Conservation (phyloP, 2,329 filamentous ascomycete species). For the Trichoderma simmonsii region DNA sequence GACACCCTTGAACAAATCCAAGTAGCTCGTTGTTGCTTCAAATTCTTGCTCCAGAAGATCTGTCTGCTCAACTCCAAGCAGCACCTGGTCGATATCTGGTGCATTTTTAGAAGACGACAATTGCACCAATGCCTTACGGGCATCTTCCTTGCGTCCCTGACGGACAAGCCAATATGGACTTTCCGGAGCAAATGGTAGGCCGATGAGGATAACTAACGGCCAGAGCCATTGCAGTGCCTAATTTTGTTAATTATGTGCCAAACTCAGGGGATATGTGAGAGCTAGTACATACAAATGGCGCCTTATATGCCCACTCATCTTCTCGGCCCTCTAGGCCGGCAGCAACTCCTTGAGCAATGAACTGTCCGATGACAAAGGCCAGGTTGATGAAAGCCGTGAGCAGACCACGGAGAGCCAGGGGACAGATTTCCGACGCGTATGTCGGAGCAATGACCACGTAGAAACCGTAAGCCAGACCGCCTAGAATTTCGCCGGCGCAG, state of each 20-base stretch:
- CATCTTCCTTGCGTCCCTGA: conserved; percentile 40
- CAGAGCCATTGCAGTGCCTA: conserved; percentile 51
- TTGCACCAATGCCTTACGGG: conserved; percentile 37
- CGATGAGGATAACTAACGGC: conserved; percentile 44
- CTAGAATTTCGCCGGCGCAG: conserved; percentile 59
- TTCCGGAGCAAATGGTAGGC: conserved; percentile 47
- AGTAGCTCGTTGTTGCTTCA: conserved; percentile 47
- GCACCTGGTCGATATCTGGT: conserved; percentile 35
- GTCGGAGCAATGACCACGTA: conserved; percentile 58
- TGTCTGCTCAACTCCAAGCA: conserved; percentile 57
- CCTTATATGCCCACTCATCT: conserved; percentile 46
- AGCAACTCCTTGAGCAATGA: conserved; percentile 50
- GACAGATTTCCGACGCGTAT: conserved; percentile 61
- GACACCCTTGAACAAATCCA: conserved; percentile 48
- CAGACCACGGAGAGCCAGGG: conserved; percentile 54
- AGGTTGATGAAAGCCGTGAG: conserved; percentile 60
- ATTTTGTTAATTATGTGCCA: not conserved
- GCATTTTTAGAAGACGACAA: conserved; percentile 39
- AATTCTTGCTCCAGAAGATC: conserved; percentile 53
- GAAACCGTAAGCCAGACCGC: conserved; percentile 58
- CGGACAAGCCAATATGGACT: conserved; percentile 51
- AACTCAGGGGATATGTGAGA: not conserved
- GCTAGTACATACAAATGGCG: conserved; percentile 24
- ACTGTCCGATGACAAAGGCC: conserved; percentile 61
- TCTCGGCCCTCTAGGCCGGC: conserved; percentile 39